These are phyloP conservation scores for Globisporangium paroecandrum DNA, from an alignment of 352 stramenopile genomes.

Conservation along the genomic window DNA sequence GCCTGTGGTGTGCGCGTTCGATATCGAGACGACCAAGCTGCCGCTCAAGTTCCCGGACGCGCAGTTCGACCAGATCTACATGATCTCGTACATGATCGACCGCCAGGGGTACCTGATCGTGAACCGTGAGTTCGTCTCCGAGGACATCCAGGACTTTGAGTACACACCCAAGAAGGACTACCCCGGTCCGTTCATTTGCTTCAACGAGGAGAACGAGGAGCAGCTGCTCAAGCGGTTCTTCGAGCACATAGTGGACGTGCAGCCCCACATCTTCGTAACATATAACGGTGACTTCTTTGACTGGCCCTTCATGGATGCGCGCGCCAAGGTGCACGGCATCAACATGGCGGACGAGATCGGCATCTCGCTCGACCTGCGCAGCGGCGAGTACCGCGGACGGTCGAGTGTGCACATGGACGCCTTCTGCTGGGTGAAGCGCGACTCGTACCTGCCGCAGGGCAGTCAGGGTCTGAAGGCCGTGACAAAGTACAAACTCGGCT, in stretches of 20 bases:
- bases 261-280: slow-evolving; percentile 98
- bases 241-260: slow-evolving; percentile 86
- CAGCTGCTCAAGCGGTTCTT: slow-evolving; percentile 87
- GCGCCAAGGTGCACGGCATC: slow-evolving; percentile 90
- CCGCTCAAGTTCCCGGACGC: slow-evolving; percentile 99
- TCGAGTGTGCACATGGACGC: slow-evolving; percentile 96
- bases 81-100: slow-evolving; percentile 99
- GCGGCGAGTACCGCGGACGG: slow-evolving; percentile 90
- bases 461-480: slow-evolving; percentile 98
- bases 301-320: slow-evolving; percentile 97
- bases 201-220: slow-evolving; percentile 93
- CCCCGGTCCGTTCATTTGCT: slow-evolving; percentile 93
- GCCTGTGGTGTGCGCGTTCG: slow-evolving; percentile 96
- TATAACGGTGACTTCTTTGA: slow-evolving; percentile 99
- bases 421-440: slow-evolving; percentile 99
- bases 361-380: slow-evolving; percentile 59
- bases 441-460: slow-evolving; percentile 98
- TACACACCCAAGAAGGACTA: slow-evolving; percentile 96
- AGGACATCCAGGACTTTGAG: slow-evolving; percentile 98
- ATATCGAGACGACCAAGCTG: slow-evolving; percentile 99
- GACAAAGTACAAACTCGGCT: slow-evolving; percentile 99
- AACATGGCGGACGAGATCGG: slow-evolving; percentile 90
- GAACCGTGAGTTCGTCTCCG: slow-evolving; percentile 94
- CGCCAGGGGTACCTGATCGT: slow-evolving; percentile 95
- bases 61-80: slow-evolving; percentile 91